A percentile compares a stretch with the other conserved stretches of the same genome.
These are phyloP conservation scores for Xylaria sp. DNA, from an alignment of 2,329 filamentous ascomycete genomes.

Conservation along the genomic window DNA sequence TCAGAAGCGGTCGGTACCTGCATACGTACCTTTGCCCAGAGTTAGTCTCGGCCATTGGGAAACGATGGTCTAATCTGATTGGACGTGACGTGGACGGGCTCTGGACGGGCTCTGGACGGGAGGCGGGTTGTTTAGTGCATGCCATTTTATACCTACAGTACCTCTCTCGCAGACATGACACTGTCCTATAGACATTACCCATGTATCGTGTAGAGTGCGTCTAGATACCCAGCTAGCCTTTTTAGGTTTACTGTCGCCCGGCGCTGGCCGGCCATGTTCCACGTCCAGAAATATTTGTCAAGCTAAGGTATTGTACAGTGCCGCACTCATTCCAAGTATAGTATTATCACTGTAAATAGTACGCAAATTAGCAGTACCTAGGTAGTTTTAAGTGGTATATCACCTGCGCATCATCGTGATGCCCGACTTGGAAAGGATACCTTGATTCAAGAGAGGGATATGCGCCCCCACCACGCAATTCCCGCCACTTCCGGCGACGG, in stretches of 20 bases:
- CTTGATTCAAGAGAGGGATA: constrained; percentile 17
- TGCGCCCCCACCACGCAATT: constrained; percentile 30
- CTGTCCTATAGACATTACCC: not conserved
- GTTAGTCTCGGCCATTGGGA: constrained; percentile 22
- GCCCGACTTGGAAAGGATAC: constrained; percentile 13
- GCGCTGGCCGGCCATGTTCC: no score
- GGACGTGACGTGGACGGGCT: constrained; percentile 32
- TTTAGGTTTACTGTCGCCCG: no score
- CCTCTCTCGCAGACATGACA: not conserved
- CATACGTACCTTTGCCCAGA: constrained; percentile 37
- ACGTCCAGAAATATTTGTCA: no score
- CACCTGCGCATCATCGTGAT: not conserved
- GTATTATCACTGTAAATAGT: no score
- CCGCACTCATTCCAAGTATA: no score
- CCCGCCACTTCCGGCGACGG: constrained; percentile 34
- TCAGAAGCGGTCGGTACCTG: constrained; percentile 45
- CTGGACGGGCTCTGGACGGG: constrained; percentile 18
- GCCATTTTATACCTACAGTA: not conserved
- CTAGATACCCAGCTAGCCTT: no score
- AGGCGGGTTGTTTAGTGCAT: not conserved
- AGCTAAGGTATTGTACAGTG: no score
- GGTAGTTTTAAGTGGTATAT: not conserved
- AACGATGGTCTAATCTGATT: constrained; percentile 21
- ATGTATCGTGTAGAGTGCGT: not conserved
- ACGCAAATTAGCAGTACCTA: not conserved